Base-by-base conservation (phyloP, 1,284 basidiomycete species). In the Gymnopus androsaceus region DNA sequence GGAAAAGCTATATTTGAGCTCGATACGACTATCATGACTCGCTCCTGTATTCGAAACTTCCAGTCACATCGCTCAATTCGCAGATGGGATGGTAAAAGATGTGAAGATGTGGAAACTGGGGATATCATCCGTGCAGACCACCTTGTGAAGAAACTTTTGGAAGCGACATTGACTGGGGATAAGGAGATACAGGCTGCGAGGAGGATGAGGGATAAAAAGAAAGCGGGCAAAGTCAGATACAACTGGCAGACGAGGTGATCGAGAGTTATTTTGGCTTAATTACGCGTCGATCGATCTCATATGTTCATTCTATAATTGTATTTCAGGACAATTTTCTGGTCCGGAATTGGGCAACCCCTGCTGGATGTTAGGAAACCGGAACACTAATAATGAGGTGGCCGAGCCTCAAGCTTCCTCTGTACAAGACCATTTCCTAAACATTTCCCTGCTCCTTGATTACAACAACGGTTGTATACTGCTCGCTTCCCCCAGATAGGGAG, bases 41-140 rank as follows among this genome's bases (percentile, higher is more conserved):
- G 83, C 92, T 1, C 83, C 95, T 14, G 96, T 99, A 4, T 95
- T 99, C 72, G 96, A 98, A 74, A 91, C 96, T 0, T 98, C 95
- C 30, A 97, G 97, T 33, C 97, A 99, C 75, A 97, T 99, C 56
- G 96, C 96, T 59, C 88, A 96, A 66, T 99, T 99, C 69, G 92
- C 96, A 17, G 97, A 99, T 71, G 99, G 95, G 95, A 99, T 99
- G 97, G 92, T 94, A 69, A 97, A 97, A 77, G 97, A 99, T 67
- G 75, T 77, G 21, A n/a, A n/a, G n/a, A n/a, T n/a, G n/a, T n/a
- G n/a, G 87, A 94, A 78, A 97, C 90, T 30, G 95, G 95, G 46
- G 95, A 99, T 69, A 97, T 99, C 55, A 88, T 97, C 66, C 89
- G 97, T 55, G 96, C 96, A 15, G 96, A 99, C 72, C 97, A 99